These are phyloP conservation scores for Daucus carota DNA, from an alignment of 129 eudicot species.

Conservation along the genomic window DNA sequence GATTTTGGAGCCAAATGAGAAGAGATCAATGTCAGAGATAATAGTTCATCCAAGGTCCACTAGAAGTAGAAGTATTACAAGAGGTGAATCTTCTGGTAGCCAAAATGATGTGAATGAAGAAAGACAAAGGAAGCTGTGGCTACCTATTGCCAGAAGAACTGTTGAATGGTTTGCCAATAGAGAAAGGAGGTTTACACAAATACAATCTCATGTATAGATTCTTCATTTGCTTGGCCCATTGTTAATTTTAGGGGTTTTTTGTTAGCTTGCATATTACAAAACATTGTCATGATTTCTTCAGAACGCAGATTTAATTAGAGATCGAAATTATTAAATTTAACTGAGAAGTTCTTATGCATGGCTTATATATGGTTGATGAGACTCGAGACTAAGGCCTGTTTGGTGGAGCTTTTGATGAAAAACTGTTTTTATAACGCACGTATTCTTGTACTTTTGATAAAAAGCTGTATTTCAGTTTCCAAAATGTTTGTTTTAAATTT, in stretches of 20 bases:
- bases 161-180: conserved; percentile 80
- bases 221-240: not conserved
- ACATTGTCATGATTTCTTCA: not conserved
- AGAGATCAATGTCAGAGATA: conserved; percentile 76
- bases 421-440: no score
- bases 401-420: no score
- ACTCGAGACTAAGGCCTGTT: no score
- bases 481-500: no score
- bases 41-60: conserved; percentile 45
- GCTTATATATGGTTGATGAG: not conserved
- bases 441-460: no score
- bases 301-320: no score
- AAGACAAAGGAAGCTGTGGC: conserved; percentile 58
- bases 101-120: conserved; percentile 36
- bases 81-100: conserved; percentile 19
- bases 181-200: conserved; percentile 31
- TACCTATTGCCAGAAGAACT: conserved; percentile 77
- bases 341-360: not conserved
- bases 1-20: conserved; percentile 20
- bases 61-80: not conserved
- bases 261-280: not conserved
- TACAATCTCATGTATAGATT: conserved; percentile 29
- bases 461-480: no score
- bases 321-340: no score
- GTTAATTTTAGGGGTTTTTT: not conserved